phyloP scores from a whole-genome alignment of 179 eudicot species.

The Beta lomatogona region DNA sequence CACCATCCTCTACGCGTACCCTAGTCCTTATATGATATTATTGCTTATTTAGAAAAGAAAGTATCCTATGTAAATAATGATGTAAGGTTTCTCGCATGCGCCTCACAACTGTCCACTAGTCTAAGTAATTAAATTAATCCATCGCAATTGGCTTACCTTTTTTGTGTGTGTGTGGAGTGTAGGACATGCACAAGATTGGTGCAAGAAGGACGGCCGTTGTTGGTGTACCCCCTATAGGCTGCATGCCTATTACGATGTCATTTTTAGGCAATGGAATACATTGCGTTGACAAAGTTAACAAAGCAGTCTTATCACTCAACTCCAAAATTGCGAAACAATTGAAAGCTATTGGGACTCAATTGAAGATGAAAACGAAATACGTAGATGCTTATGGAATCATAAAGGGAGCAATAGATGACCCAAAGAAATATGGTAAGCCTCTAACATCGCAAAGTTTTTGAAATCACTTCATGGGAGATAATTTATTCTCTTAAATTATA shows the following conservation, averaged over 20 bases:
- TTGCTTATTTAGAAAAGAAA: no score
- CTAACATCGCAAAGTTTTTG: background rate
- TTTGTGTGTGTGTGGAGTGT: no score
- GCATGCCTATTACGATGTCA: conserved; percentile 1
- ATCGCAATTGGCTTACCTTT: no score
- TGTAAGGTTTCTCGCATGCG: no score
- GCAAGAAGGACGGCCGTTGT: background rate
- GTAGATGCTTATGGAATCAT: background rate
- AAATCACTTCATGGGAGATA: no score
- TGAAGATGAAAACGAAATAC: background rate
- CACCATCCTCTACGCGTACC: no score
- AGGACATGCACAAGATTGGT: conserved; percentile 7
- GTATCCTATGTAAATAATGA: no score
- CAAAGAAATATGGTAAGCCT: conserved; percentile 13
- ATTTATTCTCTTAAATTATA: no score
- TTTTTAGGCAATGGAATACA: conserved; percentile 1
- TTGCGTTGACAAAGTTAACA: conserved; percentile 12
- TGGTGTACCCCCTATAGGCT: background rate
- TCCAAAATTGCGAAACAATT: background rate
- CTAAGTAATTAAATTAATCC: no score
- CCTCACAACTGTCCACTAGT: no score
- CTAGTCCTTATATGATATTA: no score
- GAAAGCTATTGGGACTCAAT: background rate
- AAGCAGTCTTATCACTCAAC: conserved; percentile 5
- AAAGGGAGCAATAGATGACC: background rate